phyloP scores from a whole-genome alignment of 2,329 filamentous ascomycete genomes.

The Neofusicoccum ribis region DNA sequence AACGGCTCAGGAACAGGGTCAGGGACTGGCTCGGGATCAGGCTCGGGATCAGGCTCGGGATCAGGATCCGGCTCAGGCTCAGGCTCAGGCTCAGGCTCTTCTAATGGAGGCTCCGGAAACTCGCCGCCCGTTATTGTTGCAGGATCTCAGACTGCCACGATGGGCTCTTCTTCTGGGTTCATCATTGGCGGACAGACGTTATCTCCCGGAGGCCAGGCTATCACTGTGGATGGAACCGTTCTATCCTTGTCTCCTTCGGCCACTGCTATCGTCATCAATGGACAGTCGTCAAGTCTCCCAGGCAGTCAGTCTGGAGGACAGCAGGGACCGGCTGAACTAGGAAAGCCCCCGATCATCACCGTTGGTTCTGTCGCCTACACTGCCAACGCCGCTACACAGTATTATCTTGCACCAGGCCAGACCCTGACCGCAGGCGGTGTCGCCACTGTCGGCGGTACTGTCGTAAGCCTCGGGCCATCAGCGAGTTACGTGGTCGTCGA shows the following conservation, averaged over 20 bases:
- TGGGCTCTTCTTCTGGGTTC: conserved; percentile 35
- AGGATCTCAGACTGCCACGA: conserved; percentile 30
- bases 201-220: conserved; percentile 34
- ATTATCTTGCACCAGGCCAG: conserved; percentile 41
- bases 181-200: conserved; percentile 38
- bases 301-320: conserved; percentile 20
- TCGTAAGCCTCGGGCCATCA: conserved; percentile 41
- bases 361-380: conserved; percentile 43
- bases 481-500: conserved; percentile 44
- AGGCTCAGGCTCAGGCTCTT: neutral
- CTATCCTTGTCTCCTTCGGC: conserved; percentile 38
- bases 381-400: conserved; percentile 49
- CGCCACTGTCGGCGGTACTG: conserved; percentile 39
- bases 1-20: too few relatives aligned
- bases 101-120: neutral
- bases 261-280: conserved; percentile 37
- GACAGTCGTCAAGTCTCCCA: conserved; percentile 27
- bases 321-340: conserved; percentile 20
- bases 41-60: neutral
- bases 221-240: conserved; percentile 38
- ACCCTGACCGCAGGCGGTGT: conserved; percentile 41
- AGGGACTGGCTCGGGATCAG: neutral
- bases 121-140: conserved; percentile 21
- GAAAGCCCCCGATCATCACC: conserved; percentile 36
- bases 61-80: neutral